Evolutionary conservation across 2,329 filamentous ascomycete species (phyloP).

Genomic region (Alternaria rosae): DNA sequence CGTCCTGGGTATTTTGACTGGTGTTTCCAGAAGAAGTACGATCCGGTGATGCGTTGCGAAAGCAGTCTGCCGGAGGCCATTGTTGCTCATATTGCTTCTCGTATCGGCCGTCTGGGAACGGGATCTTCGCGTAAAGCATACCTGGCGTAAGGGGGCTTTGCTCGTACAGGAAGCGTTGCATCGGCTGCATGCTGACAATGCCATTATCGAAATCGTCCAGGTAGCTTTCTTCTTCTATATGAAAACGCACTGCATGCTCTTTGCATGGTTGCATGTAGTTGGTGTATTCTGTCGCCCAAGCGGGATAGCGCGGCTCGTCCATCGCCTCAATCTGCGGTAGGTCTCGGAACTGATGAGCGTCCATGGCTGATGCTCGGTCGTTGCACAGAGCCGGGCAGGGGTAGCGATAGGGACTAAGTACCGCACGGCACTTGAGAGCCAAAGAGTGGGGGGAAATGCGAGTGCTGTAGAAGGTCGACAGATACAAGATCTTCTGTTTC

Average conservation of each 20-base stretch:
- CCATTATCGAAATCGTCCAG: conserved; percentile 26
- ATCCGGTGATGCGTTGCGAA: conserved; percentile 45
- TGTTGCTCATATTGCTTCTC: conserved; percentile 26
- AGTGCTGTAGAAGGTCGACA: conserved; percentile 5
- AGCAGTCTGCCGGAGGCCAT: conserved; percentile 30
- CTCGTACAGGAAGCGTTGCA: conserved; percentile 48
- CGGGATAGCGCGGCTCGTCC: conserved; percentile 27
- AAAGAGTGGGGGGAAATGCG: background rate
- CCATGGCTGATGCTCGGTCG: conserved; percentile 15
- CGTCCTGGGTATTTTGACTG: conserved; percentile 41
- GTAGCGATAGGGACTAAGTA: background rate
- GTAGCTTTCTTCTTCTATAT: conserved; percentile 26
- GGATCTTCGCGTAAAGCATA: conserved; percentile 40
- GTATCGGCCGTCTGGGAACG: conserved; percentile 22
- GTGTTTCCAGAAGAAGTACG: conserved; percentile 43
- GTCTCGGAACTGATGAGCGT: conserved; percentile 37
- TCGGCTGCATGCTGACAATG: conserved; percentile 34
- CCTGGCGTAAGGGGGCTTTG: conserved; percentile 33
- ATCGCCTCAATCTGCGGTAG: conserved; percentile 39
- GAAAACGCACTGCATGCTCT: conserved; percentile 18
- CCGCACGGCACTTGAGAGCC: background rate
- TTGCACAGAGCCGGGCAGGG: background rate
- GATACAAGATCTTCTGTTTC: background rate
- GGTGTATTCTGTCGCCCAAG: conserved; percentile 21
- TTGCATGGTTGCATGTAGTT: conserved; percentile 21